Evolutionary conservation across 768 basidiomycete genomes (phyloP).

Genomic region (Suillus bovinus): DNA sequence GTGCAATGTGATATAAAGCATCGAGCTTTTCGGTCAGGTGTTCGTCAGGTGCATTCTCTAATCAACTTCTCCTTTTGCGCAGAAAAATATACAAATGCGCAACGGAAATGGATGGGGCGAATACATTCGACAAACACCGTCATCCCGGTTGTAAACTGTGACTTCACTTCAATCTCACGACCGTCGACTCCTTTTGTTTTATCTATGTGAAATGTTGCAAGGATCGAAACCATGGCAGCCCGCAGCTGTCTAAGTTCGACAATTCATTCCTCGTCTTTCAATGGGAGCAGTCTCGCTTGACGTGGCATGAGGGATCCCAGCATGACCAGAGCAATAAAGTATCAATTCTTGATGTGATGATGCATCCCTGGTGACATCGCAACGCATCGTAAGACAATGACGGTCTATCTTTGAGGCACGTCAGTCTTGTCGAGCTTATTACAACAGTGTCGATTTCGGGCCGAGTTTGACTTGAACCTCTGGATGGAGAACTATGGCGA

Average conservation of each 20-base stretch:
- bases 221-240: constrained; percentile 15
- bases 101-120: neutral
- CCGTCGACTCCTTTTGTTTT: neutral
- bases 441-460: constrained; percentile 17
- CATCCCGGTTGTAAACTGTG: neutral
- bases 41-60: neutral
- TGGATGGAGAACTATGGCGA: constrained; percentile 24
- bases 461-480: constrained; percentile 24
- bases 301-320: constrained; percentile 30
- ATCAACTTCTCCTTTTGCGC: neutral
- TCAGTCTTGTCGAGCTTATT: constrained; percentile 20
- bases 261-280: neutral
- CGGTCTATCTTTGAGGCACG: constrained; percentile 17
- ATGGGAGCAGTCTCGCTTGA: constrained; percentile 19
- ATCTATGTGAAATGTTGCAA: constrained; percentile 21
- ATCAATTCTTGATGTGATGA: neutral
- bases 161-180: neutral
- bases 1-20: neutral
- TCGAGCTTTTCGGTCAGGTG: neutral
- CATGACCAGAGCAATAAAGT: no score
- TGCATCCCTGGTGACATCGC: no score
- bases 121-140: neutral
- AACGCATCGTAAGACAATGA: constrained; percentile 20
- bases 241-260: constrained; percentile 8
- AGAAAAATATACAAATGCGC: neutral